Evolutionary conservation across 208 protist species (phyloP).

Genomic region (Trypanosoma platydactyli): DNA sequence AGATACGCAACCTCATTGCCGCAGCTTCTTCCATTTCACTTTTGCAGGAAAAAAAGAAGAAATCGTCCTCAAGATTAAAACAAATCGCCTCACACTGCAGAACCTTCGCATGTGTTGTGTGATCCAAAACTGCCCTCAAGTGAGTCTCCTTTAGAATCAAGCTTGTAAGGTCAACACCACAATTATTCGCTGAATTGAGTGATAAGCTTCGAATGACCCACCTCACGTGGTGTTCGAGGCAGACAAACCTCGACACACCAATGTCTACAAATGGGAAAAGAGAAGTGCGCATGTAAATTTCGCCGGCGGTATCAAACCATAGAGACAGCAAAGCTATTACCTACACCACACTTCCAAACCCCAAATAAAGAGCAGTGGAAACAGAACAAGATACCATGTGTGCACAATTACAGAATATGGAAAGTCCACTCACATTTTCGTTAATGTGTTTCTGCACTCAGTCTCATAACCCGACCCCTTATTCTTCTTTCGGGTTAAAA

Average conservation of each 20-base stretch:
- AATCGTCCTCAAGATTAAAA: neutral
- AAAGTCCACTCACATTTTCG: no score
- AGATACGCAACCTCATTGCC: neutral
- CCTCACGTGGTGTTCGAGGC: constrained; percentile 3
- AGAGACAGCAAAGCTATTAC: neutral
- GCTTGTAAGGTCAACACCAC: neutral
- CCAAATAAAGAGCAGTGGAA: no score
- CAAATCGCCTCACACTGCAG: neutral
- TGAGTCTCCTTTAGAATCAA: neutral
- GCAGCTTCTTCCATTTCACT: neutral
- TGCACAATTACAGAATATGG: no score
- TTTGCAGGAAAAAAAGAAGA: neutral
- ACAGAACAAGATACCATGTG: no score
- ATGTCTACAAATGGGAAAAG: constrained; percentile 1
- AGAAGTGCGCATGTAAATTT: neutral
- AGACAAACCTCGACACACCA: constrained; percentile 1
- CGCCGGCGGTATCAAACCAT: neutral
- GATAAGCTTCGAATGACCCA: constrained; percentile 3
- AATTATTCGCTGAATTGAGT: neutral
- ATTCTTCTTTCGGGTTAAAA: no score
- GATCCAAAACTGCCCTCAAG: neutral
- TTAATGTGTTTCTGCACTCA: no score
- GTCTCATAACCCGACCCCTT: no score
- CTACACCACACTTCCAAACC: neutral
- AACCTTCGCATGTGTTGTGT: neutral